Evolutionary conservation across 2,329 filamentous ascomycete genomes (phyloP).

Genomic region (Verticillium alfalfae): DNA sequence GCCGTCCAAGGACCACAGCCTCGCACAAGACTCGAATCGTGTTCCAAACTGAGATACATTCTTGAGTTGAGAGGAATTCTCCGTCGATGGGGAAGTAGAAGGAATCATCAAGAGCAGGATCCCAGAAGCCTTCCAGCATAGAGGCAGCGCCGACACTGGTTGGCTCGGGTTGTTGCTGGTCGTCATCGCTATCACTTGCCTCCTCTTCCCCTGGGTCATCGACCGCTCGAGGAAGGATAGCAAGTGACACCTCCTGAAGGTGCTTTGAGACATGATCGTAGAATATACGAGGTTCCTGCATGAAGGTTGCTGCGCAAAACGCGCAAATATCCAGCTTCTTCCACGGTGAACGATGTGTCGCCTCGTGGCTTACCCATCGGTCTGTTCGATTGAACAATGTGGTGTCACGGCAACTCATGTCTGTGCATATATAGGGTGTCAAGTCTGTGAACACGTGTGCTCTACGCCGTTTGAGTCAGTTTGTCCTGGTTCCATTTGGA

Average conservation of each 20-base stretch:
- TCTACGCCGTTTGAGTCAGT: not conserved
- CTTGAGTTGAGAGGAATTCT: not conserved
- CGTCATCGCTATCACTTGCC: not conserved
- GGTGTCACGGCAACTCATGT: not conserved
- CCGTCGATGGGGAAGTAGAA: not conserved
- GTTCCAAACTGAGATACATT: not conserved
- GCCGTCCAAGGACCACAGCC: not conserved
- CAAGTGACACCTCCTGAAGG: not conserved
- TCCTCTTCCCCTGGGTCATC: not conserved
- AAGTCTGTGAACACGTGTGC: not conserved
- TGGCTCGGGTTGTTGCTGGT: not conserved
- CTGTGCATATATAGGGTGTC: not conserved
- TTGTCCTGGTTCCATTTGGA: not conserved
- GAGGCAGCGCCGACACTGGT: not conserved
- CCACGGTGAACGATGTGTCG: not conserved
- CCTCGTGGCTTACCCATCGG: not conserved
- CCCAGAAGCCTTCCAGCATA: not conserved
- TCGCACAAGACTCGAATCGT: not conserved
- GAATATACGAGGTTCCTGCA: not conserved
- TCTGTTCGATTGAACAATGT: not conserved
- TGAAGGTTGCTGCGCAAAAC: not conserved
- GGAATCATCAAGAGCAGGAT: not conserved
- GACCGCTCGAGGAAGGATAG: not conserved
- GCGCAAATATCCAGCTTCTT: not conserved
- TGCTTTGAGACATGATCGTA: not conserved